A percentile compares a stretch with the other conserved stretches of the same genome.
These are phyloP conservation scores for Papiliotrema fonsecae DNA, from an alignment of 1,284 basidiomycete species.

Conservation along the genomic window DNA sequence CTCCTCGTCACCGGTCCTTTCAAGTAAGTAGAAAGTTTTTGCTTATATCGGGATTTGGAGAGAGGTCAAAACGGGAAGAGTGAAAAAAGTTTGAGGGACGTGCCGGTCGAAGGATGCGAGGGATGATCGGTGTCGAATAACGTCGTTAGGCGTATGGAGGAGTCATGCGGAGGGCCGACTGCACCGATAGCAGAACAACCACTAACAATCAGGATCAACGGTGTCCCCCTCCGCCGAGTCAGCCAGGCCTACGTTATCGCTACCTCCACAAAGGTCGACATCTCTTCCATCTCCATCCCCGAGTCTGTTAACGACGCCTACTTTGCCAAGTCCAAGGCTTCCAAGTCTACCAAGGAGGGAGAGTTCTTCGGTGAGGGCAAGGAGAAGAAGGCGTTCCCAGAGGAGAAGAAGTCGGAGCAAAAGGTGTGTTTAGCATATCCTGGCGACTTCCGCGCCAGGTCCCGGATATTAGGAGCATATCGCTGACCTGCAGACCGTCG, in stretches of 20 bases:
- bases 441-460: not conserved
- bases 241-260: slow-evolving; percentile 99
- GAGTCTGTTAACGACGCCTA: slow-evolving; percentile 92
- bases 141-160: too few relatives aligned
- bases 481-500: slow-evolving; percentile 54
- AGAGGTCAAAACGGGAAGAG: not conserved
- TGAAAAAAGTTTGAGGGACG: not conserved
- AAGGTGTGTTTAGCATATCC: slow-evolving; percentile 55
- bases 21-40: slow-evolving; percentile 55
- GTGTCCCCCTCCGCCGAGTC: slow-evolving; percentile 95
- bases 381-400: slow-evolving; percentile 89
- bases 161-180: too few relatives aligned
- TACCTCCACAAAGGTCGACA: slow-evolving; percentile 91
- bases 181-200: not conserved
- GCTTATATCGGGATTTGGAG: not conserved
- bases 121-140: too few relatives aligned
- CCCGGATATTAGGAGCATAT: too few relatives aligned
- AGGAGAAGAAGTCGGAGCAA: slow-evolving; percentile 86
- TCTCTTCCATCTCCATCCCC: slow-evolving; percentile 66
- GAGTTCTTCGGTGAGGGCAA: slow-evolving; percentile 95
- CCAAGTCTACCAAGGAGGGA: slow-evolving; percentile 77
- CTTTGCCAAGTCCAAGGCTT: slow-evolving; percentile 77
- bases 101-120: not conserved
- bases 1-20: slow-evolving; percentile 95
- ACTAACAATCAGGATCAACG: slow-evolving; percentile 61